A percentile compares a stretch with the other conserved stretches of the same genome.
phyloP scores from a whole-genome alignment of 2,329 filamentous ascomycete species.

The Cercospora nicotianae region DNA sequence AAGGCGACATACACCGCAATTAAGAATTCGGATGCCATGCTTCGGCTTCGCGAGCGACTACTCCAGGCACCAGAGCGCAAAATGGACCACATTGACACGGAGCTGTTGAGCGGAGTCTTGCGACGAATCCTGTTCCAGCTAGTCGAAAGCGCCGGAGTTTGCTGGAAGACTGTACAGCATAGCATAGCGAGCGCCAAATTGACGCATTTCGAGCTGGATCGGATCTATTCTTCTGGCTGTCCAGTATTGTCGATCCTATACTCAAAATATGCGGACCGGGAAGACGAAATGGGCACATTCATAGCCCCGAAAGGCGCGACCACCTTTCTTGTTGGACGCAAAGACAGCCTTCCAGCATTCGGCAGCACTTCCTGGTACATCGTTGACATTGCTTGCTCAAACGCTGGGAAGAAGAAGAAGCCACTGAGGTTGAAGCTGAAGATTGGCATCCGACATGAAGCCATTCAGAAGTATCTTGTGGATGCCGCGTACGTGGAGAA shows the following conservation, averaged over 20 bases:
- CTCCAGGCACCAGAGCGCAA: background rate
- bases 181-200: background rate
- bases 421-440: background rate
- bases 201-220: background rate
- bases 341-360: background rate
- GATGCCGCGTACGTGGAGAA: background rate
- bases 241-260: background rate
- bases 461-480: background rate
- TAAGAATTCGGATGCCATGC: background rate
- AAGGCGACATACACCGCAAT: background rate
- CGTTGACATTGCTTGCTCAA: background rate
- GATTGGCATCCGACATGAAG: background rate
- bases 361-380: constrained; percentile 2
- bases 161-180: background rate
- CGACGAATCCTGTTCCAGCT: background rate
- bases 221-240: background rate
- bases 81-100: background rate
- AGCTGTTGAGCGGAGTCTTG: background rate
- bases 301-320: background rate
- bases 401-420: background rate
- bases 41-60: constrained; percentile 6
- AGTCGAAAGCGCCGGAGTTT: background rate
- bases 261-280: background rate
- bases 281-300: background rate
- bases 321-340: background rate